Percentiles rank a stretch among this genome's conserved stretches.
phyloP scores from a whole-genome alignment of 1,284 basidiomycete genomes.

The Marasmius tenuissimus region DNA sequence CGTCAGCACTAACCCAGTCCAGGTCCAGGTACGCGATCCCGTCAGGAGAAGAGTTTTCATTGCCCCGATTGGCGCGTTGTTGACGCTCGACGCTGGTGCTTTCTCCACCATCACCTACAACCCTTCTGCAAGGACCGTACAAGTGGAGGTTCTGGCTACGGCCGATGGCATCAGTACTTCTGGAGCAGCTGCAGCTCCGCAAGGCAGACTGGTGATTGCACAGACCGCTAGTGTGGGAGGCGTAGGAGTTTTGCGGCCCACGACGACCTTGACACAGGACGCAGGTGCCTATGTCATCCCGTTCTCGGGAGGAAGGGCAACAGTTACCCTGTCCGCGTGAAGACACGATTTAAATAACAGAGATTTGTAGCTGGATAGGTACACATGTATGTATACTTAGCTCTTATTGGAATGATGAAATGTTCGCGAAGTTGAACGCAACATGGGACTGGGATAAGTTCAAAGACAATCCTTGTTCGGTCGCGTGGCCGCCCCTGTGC shows the following conservation, averaged over 20 bases:
- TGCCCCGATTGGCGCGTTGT: constrained; percentile 46
- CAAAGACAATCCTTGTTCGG: too few species aligned
- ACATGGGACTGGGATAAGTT: too few species aligned
- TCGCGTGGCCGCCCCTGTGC: too few species aligned
- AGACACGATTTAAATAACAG: background rate
- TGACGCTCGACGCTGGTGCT: constrained; percentile 56
- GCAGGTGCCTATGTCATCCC: constrained; percentile 1
- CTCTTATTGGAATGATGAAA: too few species aligned
- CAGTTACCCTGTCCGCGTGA: background rate
- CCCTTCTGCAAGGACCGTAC: background rate
- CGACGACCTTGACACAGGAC: background rate
- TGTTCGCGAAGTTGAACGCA: too few species aligned
- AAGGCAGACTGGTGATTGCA: background rate
- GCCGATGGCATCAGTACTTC: background rate
- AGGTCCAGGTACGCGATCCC: constrained; percentile 48
- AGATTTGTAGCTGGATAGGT: too few species aligned
- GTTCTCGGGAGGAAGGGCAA: background rate
- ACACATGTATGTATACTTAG: too few species aligned
- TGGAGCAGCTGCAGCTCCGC: background rate
- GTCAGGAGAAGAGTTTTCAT: constrained; percentile 52
- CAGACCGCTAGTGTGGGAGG: constrained; percentile 1
- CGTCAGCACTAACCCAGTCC: constrained; percentile 37
- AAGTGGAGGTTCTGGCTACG: background rate
- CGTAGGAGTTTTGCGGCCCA: background rate
- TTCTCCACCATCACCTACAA: constrained; percentile 27